Evolutionary conservation across 2,329 filamentous ascomycete genomes (phyloP), one percentile per base, ranked within the genome.

Genomic region (Ophiognomonia clavigignenti-juglandacearum): DNA sequence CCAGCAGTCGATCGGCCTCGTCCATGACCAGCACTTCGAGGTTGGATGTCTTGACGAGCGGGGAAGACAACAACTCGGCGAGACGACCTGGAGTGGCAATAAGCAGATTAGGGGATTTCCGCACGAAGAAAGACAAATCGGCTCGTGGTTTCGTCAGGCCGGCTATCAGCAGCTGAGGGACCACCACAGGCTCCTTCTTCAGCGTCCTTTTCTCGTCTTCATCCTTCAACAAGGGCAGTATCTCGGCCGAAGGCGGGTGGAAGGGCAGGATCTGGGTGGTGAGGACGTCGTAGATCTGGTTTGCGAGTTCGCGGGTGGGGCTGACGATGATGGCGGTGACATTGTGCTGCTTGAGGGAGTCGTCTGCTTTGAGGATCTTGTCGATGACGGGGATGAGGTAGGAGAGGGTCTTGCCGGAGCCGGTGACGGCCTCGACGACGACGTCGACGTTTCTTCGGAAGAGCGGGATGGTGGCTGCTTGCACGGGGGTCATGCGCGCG

Each of bases 1-100:
- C 93, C 9, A 98, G 73, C 23, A 98, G 71, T 48, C 93, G 79
- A 65, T 98, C 93, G 41, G 92, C 93, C 69, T 98, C 93, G 61
- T 98, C 93, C 32, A 98, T 76, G 4, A 98, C 87, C 10, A 98
- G 78, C 41, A 89, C 82, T 63, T 98, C 92, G 56, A 98, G 97
- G 0, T 88, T 88, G 1, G 88, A 90, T 52, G 88, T 91, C 63
- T 95, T 88, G 13, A 96, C 90, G 59, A 95, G 86, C 2, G 84
- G 86, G 1, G 89, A 95, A 0, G 85, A 83, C 4, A 98, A 74
- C 1, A 98, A 78, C 61, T 96, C 91, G 6, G 96, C 78, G 2
- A 98, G 77, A 39, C 93, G 82, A 4, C 93, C 95, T 0, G 93
- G 93, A 0, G 93, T 97, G 1, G 86, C 90, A 44, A 98, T 85